A percentile compares a stretch with the other conserved stretches of the same genome.
Conservation (phyloP, 192 early-diverging fungal genomes). For the Gryganskiella cystojenkinii region DNA sequence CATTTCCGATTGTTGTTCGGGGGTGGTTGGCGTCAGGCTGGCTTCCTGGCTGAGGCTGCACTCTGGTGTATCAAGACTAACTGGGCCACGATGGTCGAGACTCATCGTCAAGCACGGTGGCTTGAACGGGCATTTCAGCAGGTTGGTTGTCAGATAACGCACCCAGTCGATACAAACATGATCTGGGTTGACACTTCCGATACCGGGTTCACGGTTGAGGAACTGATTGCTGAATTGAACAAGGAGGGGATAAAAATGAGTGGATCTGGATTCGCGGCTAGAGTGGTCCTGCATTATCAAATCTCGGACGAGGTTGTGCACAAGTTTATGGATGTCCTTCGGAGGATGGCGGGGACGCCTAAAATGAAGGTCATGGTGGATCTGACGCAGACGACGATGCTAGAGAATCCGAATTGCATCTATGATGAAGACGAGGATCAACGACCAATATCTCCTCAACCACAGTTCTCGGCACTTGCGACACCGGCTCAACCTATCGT, state of each 20-base stretch:
- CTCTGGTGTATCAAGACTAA: slow-evolving; percentile 77
- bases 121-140: slow-evolving; percentile 68
- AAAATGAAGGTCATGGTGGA: slow-evolving; percentile 25
- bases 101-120: slow-evolving; percentile 72
- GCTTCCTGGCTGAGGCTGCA: slow-evolving; percentile 80
- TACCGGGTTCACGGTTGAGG: slow-evolving; percentile 57
- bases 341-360: slow-evolving; percentile 19
- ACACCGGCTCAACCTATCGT: neutral
- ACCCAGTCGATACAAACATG: slow-evolving; percentile 90
- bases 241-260: slow-evolving; percentile 65
- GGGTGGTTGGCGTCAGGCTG: slow-evolving; percentile 93
- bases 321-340: slow-evolving; percentile 50
- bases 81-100: slow-evolving; percentile 73
- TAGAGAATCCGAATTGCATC: slow-evolving; percentile 4
- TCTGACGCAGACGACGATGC: slow-evolving; percentile 12
- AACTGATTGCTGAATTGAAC: slow-evolving; percentile 56
- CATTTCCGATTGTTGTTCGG: slow-evolving; percentile 91
- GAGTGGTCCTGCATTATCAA: slow-evolving; percentile 80
- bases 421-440: slow-evolving; percentile 7
- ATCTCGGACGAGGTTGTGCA: slow-evolving; percentile 64
- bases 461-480: neutral
- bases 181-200: slow-evolving; percentile 71
- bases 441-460: neutral
- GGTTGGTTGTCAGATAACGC: slow-evolving; percentile 70
- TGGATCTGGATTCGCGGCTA: slow-evolving; percentile 51